phyloP scores from a whole-genome alignment of 371 early-diverging fungal genomes.

The Neoconidiobolus thromboides region DNA sequence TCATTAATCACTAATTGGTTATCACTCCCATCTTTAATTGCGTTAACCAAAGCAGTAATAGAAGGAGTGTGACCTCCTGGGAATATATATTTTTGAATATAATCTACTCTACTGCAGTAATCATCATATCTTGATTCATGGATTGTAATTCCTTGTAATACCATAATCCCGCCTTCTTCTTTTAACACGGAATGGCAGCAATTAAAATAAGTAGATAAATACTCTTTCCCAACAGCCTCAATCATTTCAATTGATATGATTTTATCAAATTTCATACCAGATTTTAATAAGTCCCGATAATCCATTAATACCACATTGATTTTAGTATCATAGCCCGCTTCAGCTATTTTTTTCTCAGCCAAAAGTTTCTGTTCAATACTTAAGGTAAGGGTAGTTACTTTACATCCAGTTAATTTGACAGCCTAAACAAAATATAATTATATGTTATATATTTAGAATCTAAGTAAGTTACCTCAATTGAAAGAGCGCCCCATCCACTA shows the following conservation, averaged over 20 bases:
- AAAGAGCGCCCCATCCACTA: conserved; percentile 46
- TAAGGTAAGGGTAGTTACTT: conserved; percentile 37
- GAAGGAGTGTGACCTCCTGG: conserved; percentile 46
- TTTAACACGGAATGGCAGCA: conserved; percentile 27
- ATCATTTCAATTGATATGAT: conserved; percentile 52
- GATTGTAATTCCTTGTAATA: conserved; percentile 34
- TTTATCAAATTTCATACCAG: conserved; percentile 28
- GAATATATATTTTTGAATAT: conserved; percentile 52
- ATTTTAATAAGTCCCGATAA: conserved; percentile 31
- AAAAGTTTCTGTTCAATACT: conserved; percentile 34
- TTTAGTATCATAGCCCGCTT: conserved; percentile 21
- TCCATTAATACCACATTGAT: conserved; percentile 35
- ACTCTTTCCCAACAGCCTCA: conserved; percentile 49
- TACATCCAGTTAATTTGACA: conserved; percentile 23
- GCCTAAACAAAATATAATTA: conserved; percentile 8
- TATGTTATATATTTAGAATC: background rate
- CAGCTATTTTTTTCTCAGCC: conserved; percentile 31
- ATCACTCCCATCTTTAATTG: conserved; percentile 22
- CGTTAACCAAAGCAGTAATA: conserved; percentile 25
- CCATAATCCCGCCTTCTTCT: conserved; percentile 24
- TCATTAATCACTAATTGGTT: conserved; percentile 30
- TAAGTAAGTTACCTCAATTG: conserved; percentile 24
- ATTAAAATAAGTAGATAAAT: conserved; percentile 32
- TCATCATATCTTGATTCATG: conserved; percentile 33
- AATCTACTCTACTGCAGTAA: conserved; percentile 31